Conservation (phyloP, 345 rosid genomes). For the Salix arbutifolia region DNA sequence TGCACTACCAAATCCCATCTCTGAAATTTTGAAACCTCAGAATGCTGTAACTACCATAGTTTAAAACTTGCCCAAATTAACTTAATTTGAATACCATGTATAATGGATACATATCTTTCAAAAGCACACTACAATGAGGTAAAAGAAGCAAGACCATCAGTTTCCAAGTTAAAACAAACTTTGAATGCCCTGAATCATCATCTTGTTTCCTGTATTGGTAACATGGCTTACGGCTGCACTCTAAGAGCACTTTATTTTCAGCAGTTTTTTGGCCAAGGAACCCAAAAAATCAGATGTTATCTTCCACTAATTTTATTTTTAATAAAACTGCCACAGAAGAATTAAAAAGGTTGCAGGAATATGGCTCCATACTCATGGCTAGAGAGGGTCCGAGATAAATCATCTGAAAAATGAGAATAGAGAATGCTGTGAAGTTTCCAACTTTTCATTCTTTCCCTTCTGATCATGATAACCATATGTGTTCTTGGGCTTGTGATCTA, state of each 20-base stretch:
- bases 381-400: not conserved
- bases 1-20: not conserved
- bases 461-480: not conserved
- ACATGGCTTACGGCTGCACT: not conserved
- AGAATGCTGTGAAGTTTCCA: not conserved
- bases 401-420: not conserved
- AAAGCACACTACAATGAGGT: not conserved
- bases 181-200: not conserved
- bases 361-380: not conserved
- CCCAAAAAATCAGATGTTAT: not conserved
- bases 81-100: not conserved
- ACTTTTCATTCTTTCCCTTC: not conserved
- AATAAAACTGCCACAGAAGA: not conserved
- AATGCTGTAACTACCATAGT: not conserved
- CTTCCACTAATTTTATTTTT: not conserved
- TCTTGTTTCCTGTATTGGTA: not conserved
- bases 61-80: not conserved
- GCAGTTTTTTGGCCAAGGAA: not conserved
- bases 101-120: not conserved
- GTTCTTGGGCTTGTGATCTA: not conserved
- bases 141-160: not conserved
- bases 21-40: not conserved
- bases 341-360: not conserved
- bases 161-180: not conserved
- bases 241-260: not conserved